These are phyloP conservation scores for Globomyces pollinis-pini DNA, from an alignment of 192 early-diverging fungal genomes.

Conservation along the genomic window DNA sequence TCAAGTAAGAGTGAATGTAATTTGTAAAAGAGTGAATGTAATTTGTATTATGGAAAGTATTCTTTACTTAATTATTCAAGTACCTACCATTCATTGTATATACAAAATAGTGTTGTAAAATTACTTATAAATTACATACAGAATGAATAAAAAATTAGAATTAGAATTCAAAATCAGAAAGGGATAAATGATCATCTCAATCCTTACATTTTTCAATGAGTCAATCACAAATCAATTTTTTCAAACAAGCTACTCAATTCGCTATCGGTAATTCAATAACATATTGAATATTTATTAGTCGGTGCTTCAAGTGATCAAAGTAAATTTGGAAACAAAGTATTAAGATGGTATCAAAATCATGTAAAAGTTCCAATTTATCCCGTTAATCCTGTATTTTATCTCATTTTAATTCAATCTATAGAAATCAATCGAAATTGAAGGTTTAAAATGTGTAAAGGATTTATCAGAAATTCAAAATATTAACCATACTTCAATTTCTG, in stretches of 20 bases:
- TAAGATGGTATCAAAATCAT: conserved; percentile 58
- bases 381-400: conserved; percentile 19
- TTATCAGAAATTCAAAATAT: not conserved
- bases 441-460: conserved; percentile 17
- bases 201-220: conserved; percentile 80
- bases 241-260: not conserved
- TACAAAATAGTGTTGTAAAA: too few relatives aligned
- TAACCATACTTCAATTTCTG: conserved; percentile 44
- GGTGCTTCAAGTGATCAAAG: conserved; percentile 63
- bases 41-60: too few relatives aligned
- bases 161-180: too few relatives aligned
- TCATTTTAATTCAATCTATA: too few relatives aligned
- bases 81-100: too few relatives aligned
- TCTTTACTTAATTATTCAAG: too few relatives aligned
- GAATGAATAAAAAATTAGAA: too few relatives aligned
- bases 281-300: conserved; percentile 40
- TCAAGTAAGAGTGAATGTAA: too few relatives aligned
- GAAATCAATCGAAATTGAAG: conserved; percentile 12
- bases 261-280: conserved; percentile 2
- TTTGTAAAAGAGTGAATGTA: too few relatives aligned
- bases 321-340: conserved; percentile 82
- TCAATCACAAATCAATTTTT: not conserved
- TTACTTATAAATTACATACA: too few relatives aligned
- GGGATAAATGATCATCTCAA: too few relatives aligned
- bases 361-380: conserved; percentile 33